Evolutionary conservation across 352 stramenopile species (phyloP).

Genomic region (Blastocystis sp.): DNA sequence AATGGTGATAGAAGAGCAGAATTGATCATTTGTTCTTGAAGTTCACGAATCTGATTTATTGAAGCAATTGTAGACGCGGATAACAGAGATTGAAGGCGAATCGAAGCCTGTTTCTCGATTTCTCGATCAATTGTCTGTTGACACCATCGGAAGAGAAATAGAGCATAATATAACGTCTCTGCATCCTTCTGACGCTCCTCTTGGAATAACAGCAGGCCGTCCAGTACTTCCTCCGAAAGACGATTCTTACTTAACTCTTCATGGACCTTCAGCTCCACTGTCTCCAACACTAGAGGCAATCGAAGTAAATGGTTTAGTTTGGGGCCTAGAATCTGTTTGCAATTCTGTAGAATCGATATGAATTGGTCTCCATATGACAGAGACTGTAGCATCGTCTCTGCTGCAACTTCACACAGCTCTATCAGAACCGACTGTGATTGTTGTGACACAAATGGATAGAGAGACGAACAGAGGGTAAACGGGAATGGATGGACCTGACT

Average conservation of each 20-base stretch:
- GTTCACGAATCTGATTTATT: constrained; percentile 1
- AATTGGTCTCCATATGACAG: neutral
- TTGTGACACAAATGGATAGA: neutral
- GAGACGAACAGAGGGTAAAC: neutral
- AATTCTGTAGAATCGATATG: neutral
- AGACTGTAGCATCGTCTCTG: neutral
- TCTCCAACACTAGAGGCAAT: neutral
- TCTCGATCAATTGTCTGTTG: neutral
- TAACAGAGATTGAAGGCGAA: neutral
- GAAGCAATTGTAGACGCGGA: neutral
- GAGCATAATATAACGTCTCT: neutral
- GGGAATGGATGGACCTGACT: neutral
- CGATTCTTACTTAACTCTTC: neutral
- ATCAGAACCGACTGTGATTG: neutral
- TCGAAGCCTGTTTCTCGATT: neutral
- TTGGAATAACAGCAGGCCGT: neutral
- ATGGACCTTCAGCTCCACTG: neutral
- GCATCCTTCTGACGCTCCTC: neutral
- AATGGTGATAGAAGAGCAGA: neutral
- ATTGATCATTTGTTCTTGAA: neutral
- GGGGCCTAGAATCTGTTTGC: neutral
- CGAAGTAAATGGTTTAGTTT: neutral
- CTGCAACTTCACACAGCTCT: neutral
- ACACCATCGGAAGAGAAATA: constrained; percentile 26
- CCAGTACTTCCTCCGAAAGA: neutral